Base-by-base conservation (phyloP, 768 basidiomycete species). In the Sporobolomyces phaffii region DNA sequence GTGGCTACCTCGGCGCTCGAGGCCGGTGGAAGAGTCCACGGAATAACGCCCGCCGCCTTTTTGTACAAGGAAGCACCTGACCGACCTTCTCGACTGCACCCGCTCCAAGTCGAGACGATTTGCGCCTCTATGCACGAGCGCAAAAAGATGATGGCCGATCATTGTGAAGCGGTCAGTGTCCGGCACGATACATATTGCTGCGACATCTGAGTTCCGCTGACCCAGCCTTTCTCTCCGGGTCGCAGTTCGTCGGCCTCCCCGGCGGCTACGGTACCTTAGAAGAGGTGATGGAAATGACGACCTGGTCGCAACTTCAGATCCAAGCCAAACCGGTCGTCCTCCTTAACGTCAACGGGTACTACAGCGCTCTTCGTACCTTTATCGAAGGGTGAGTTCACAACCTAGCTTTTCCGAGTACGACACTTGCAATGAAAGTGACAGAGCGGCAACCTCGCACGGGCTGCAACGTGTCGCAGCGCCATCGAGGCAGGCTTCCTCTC, bases 191-290 rank as follows among this genome's bases (percentile, higher is more conserved):
- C n/a, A n/a, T n/a, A n/a, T n/a, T n/a, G n/a, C n/a, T n/a, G n/a
- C n/a, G n/a, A n/a, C n/a, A n/a, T n/a, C n/a, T n/a, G n/a, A n/a
- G n/a, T n/a, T n/a, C n/a, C n/a, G n/a, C n/a, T n/a, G n/a, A n/a
- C n/a, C n/a, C n/a, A n/a, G n/a, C n/a, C n/a, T n/a, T n/a, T n/a
- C n/a, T n/a, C n/a, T n/a, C n/a, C n/a, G n/a, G n/a, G n/a, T n/a
- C n/a, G n/a, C n/a, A n/a, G n/a, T 98, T 98, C 73, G 80, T 97
- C 54, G 90, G 86, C 15, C 80, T 99, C 24, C 93, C 94, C 2
- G 94, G 94, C n/a, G 94, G 94, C 0, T 96, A 85, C 75, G 94
- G 94, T 14, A 97, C 93, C 0, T 90, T 91, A 70, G 94, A 99
- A 78, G 94, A 97, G 83, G 89, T 87, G 31, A 64, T 76, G 22